Percentiles rank a stretch among this genome's conserved stretches.
These are phyloP conservation scores for Beta corolliflora DNA, from an alignment of 179 eudicot genomes.

Conservation along the genomic window DNA sequence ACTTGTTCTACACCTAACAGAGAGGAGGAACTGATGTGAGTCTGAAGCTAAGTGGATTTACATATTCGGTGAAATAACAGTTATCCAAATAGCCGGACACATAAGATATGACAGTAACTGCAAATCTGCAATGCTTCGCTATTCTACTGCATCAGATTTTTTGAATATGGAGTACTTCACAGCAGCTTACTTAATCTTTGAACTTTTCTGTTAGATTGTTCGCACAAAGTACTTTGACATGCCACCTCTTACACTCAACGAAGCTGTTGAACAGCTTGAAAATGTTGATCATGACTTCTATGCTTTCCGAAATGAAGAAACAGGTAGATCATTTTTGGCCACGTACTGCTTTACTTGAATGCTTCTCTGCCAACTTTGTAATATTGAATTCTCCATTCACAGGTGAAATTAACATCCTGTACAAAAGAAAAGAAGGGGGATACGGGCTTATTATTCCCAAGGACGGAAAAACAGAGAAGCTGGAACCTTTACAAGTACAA, in stretches of 20 bases:
- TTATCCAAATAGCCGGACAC: no score
- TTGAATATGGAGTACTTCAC: neutral
- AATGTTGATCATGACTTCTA: slow-evolving; percentile 85
- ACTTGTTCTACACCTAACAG: no score
- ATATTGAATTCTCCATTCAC: neutral
- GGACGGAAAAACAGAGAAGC: slow-evolving; percentile 56
- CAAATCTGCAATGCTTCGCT: no score
- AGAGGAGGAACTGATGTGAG: no score
- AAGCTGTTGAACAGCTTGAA: slow-evolving; percentile 89
- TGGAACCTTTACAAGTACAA: slow-evolving; percentile 50
- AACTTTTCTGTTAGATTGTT: slow-evolving; percentile 54
- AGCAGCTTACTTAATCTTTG: neutral
- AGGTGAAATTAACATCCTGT: slow-evolving; percentile 86
- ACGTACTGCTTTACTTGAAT: neutral
- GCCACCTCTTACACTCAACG: slow-evolving; percentile 78
- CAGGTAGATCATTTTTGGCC: slow-evolving; percentile 45
- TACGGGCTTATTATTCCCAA: slow-evolving; percentile 87
- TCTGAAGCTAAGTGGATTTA: no score
- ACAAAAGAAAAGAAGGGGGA: slow-evolving; percentile 80
- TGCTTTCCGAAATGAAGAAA: slow-evolving; percentile 86
- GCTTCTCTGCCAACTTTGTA: neutral
- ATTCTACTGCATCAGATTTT: no score
- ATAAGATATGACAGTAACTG: no score
- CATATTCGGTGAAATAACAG: no score
- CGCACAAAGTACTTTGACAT: slow-evolving; percentile 85